Conservation (phyloP, 495 filamentous ascomycete genomes). For the Penicillium crystallinum region DNA sequence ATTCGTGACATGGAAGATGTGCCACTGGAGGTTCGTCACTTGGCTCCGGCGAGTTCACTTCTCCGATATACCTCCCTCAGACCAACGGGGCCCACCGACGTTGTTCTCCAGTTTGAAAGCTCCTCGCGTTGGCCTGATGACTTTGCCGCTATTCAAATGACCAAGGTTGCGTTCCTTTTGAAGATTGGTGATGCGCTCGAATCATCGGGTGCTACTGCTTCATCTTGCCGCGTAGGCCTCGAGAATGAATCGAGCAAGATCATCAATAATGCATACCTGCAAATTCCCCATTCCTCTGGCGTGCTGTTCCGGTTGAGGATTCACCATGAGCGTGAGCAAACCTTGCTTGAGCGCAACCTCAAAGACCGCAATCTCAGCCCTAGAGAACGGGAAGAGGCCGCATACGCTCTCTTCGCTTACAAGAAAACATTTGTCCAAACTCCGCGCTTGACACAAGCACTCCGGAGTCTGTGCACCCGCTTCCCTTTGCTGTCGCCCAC, state of each 20-base stretch:
- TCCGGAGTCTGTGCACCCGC: constrained; percentile 72
- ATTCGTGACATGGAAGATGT: constrained; percentile 70
- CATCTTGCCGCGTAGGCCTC: constrained; percentile 62
- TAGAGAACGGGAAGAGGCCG: constrained; percentile 58
- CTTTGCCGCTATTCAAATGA: constrained; percentile 80
- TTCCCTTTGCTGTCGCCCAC: constrained; percentile 77
- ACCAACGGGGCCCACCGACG: constrained; percentile 49
- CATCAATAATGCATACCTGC: constrained; percentile 77
- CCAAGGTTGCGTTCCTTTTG: constrained; percentile 86
- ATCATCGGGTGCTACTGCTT: constrained; percentile 41
- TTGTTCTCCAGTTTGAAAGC: constrained; percentile 86
- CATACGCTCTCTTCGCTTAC: constrained; percentile 62
- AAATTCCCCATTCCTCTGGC: constrained; percentile 67
- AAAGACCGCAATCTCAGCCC: constrained; percentile 64
- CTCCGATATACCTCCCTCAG: constrained; percentile 67
- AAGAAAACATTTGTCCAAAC: constrained; percentile 64
- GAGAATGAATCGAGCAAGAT: constrained; percentile 65
- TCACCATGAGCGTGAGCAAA: constrained; percentile 78
- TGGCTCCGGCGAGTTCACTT: constrained; percentile 64
- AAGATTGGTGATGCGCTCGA: constrained; percentile 71
- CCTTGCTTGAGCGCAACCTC: constrained; percentile 68
- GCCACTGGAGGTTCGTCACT: constrained; percentile 72
- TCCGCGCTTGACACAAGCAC: constrained; percentile 73
- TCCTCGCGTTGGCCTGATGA: constrained; percentile 93
- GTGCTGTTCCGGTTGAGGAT: constrained; percentile 52